These are phyloP conservation scores for Kingdonia uniflora DNA, from an alignment of 164 flowering plant genomes.

Conservation along the genomic window DNA sequence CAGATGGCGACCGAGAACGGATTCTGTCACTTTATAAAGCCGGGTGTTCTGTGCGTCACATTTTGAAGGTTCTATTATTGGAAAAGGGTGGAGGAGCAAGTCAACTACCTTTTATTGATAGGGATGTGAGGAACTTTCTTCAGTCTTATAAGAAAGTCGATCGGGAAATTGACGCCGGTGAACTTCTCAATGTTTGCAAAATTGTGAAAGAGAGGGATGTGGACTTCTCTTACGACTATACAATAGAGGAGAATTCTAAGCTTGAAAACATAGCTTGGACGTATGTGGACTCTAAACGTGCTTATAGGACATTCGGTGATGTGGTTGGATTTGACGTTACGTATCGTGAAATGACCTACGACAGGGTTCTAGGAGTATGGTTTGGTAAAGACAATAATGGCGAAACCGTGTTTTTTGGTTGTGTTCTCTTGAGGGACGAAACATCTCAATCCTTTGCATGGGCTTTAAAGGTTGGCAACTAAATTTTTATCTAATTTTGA, in stretches of 20 bases:
- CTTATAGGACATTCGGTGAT: conserved; percentile 42
- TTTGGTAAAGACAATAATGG: conserved; percentile 62
- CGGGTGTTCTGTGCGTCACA: conserved; percentile 58
- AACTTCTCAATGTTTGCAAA: conserved; percentile 56
- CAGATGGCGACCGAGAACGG: conserved; percentile 57
- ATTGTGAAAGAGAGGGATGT: conserved; percentile 31
- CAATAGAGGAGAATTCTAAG: conserved; percentile 42
- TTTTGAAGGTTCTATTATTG: conserved; percentile 51
- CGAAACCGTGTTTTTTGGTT: conserved; percentile 39
- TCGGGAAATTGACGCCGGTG: conserved; percentile 48
- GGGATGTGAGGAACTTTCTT: conserved; percentile 61
- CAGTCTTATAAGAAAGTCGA: conserved; percentile 43
- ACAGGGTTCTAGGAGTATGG: conserved; percentile 52
- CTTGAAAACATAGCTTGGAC: conserved; percentile 64
- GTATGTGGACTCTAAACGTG: conserved; percentile 35
- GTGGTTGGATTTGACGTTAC: conserved; percentile 45
- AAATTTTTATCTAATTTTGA: not conserved
- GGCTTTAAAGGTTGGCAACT: conserved; percentile 47
- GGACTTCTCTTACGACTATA: conserved; percentile 41
- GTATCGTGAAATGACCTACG: conserved; percentile 49
- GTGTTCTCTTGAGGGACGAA: conserved; percentile 55
- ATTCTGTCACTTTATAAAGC: conserved; percentile 59
- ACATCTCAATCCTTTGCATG: conserved; percentile 39
- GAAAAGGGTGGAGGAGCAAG: conserved; percentile 60
- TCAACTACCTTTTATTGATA: conserved; percentile 53